A percentile compares a stretch with the other conserved stretches of the same genome.
These are phyloP conservation scores for Aaosphaeria pasadenensis DNA, from an alignment of 2,329 filamentous ascomycete species.

Conservation along the genomic window DNA sequence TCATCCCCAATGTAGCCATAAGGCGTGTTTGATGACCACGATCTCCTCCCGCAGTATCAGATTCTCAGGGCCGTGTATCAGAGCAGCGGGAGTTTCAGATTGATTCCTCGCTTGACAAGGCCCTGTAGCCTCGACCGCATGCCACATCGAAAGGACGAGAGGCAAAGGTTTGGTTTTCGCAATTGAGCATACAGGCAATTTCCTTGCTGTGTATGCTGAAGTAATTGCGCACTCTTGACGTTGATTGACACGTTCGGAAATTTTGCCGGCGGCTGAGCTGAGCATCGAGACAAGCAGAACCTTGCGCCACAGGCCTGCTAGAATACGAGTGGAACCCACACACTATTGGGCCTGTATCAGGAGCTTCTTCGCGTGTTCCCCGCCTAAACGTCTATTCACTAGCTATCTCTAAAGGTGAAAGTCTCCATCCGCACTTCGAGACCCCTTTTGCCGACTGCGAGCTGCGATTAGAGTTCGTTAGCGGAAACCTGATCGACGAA, in stretches of 20 bases:
- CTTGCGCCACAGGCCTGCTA: no score
- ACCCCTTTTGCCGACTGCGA: neutral
- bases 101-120: conserved; percentile 21
- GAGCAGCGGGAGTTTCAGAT: conserved; percentile 33
- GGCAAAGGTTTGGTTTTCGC: conserved; percentile 13
- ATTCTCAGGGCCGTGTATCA: conserved; percentile 29
- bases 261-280: neutral
- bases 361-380: conserved; percentile 7
- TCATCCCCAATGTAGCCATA: conserved; percentile 2
- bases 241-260: conserved; percentile 4
- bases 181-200: conserved; percentile 9
- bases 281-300: neutral
- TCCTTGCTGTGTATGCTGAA: neutral
- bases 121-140: conserved; percentile 4
- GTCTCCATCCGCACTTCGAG: neutral
- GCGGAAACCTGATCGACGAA: conserved; percentile 5
- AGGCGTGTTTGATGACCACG: conserved; percentile 24
- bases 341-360: conserved; percentile 7
- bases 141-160: conserved; percentile 2
- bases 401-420: neutral
- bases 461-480: conserved; percentile 8
- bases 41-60: conserved; percentile 34
- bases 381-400: neutral
- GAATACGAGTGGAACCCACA: neutral
- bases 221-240: conserved; percentile 1